Conservation (phyloP, 2,329 filamentous ascomycete genomes). For the Exophiala spinifera region DNA sequence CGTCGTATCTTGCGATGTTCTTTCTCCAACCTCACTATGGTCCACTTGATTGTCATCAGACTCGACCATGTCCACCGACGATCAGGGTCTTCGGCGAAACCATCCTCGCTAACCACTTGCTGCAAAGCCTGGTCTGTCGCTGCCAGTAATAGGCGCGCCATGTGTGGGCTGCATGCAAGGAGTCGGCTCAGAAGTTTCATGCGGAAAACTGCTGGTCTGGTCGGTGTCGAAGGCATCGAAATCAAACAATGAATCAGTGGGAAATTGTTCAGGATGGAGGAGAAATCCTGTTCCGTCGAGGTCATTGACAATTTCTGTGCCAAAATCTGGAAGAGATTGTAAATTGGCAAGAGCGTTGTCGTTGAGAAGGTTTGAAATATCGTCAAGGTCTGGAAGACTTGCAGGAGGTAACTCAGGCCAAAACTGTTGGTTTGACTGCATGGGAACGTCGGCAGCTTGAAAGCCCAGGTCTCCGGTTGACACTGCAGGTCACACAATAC, state of each 20-base stretch:
- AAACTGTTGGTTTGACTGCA: slow-evolving; percentile 39
- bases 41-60: slow-evolving; percentile 46
- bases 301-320: slow-evolving; percentile 72
- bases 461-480: slow-evolving; percentile 71
- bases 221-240: slow-evolving; percentile 51
- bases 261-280: slow-evolving; percentile 42
- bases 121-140: slow-evolving; percentile 54
- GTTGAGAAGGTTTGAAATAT: slow-evolving; percentile 59
- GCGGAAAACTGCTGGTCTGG: slow-evolving; percentile 44
- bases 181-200: slow-evolving; percentile 50
- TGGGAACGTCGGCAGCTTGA: slow-evolving; percentile 43
- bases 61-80: slow-evolving; percentile 42
- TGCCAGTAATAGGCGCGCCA: slow-evolving; percentile 53
- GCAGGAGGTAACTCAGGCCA: slow-evolving; percentile 44
- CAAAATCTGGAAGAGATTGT: slow-evolving; percentile 72
- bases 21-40: slow-evolving; percentile 43
- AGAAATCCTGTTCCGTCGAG: slow-evolving; percentile 53
- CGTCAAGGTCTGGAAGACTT: slow-evolving; percentile 65
- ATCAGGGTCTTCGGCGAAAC: slow-evolving; percentile 36
- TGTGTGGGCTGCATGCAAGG: slow-evolving; percentile 52
- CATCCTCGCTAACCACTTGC: slow-evolving; percentile 46
- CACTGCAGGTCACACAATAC: slow-evolving; percentile 99
- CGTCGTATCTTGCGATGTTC: slow-evolving; percentile 35
- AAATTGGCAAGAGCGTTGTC: slow-evolving; percentile 63
- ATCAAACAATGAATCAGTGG: slow-evolving; percentile 55